phyloP scores from a whole-genome alignment of 768 basidiomycete genomes.

The Amanita pseudoporphyria region DNA sequence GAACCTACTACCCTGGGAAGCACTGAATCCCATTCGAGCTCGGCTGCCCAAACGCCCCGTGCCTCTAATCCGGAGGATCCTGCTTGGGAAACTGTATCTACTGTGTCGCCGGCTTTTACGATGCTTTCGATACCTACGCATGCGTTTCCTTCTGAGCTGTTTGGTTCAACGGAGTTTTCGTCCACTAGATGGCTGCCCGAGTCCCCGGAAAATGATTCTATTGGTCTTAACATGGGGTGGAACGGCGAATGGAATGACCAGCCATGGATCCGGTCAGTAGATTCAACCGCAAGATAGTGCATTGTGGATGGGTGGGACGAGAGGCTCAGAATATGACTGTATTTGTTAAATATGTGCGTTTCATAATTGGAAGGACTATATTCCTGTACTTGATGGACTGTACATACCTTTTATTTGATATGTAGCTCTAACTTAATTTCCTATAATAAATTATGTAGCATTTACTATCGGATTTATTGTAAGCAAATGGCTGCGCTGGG shows the following conservation, averaged over 20 bases:
- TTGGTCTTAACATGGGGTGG: conserved; percentile 10
- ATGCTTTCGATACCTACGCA: not conserved
- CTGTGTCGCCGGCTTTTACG: not conserved
- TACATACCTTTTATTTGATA: too few species aligned
- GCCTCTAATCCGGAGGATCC: not conserved
- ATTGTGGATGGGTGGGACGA: too few species aligned
- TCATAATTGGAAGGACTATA: too few species aligned
- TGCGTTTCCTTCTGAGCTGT: conserved; percentile 3
- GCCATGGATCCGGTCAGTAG: not conserved
- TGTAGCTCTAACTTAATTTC: not conserved
- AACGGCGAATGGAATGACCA: conserved; percentile 12
- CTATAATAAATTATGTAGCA: not conserved
- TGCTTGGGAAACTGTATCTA: not conserved
- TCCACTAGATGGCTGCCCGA: conserved; percentile 3
- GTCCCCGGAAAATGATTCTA: conserved; percentile 2
- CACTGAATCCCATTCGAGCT: not conserved
- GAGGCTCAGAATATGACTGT: too few species aligned
- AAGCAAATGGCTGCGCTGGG: too few species aligned
- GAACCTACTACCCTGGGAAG: not conserved
- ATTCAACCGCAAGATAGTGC: not conserved
- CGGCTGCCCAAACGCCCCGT: not conserved
- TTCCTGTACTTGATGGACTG: too few species aligned
- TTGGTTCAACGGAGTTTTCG: conserved; percentile 6
- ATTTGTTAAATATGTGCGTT: too few species aligned
- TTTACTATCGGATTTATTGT: too few species aligned